A percentile compares a stretch with the other conserved stretches of the same genome.
These are phyloP conservation scores for Thelonectria blattea DNA, from an alignment of 2,329 filamentous ascomycete species.

Conservation along the genomic window DNA sequence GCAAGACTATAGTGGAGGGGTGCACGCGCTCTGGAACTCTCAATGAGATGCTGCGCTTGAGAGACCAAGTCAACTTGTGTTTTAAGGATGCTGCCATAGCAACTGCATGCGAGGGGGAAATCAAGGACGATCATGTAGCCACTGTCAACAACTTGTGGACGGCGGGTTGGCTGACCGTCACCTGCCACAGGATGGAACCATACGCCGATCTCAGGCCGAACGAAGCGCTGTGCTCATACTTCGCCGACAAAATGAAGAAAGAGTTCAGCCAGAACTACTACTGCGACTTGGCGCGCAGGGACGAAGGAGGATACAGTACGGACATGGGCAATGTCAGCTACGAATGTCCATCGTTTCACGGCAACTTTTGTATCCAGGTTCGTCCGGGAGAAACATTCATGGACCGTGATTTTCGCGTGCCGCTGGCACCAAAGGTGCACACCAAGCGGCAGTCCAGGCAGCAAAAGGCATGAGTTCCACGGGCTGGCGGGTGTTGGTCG, in stretches of 20 bases:
- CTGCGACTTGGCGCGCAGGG: neutral
- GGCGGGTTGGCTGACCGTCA: neutral
- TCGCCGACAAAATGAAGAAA: neutral
- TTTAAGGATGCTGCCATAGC: slow-evolving; percentile 8
- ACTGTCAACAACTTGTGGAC: neutral
- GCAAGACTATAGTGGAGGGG: slow-evolving; percentile 46
- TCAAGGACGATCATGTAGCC: neutral
- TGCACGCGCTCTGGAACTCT: neutral
- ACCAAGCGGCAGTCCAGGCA: neutral
- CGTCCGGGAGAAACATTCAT: slow-evolving; percentile 10
- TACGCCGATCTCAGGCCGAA: slow-evolving; percentile 8
- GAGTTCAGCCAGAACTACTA: neutral
- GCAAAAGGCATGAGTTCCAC: neutral
- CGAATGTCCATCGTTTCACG: slow-evolving; percentile 10
- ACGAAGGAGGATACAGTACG: slow-evolving; percentile 1
- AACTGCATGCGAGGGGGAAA: slow-evolving; percentile 1
- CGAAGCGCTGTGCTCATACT: neutral
- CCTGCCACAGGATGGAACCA: neutral
- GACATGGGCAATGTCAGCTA: slow-evolving; percentile 14
- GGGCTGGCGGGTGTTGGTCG: neutral
- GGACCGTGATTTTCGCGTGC: neutral
- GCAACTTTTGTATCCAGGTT: neutral
- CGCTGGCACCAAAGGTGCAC: neutral
- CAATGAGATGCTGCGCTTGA: neutral
- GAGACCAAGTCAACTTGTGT: neutral